Percentiles rank a stretch among this genome's conserved stretches.
These are phyloP conservation scores for Sphagnum fallax DNA, from an alignment of 228 moss, liverwort and hornwort species.

Conservation along the genomic window DNA sequence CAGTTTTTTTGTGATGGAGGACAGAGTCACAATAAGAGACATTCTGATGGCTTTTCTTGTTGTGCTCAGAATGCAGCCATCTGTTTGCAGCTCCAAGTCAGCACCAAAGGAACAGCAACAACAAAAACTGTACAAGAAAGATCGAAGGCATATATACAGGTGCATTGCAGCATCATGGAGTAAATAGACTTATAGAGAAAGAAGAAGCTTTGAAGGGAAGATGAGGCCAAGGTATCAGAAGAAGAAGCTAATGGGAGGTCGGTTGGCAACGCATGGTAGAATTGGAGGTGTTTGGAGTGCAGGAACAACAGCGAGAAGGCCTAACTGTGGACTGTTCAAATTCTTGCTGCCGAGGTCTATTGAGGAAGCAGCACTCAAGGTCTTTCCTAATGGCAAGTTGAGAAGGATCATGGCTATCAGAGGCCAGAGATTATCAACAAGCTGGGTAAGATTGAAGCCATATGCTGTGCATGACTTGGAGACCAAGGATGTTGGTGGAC, in stretches of 20 bases:
- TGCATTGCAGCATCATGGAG: too few species aligned
- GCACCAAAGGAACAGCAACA: too few species aligned
- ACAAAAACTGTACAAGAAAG: too few species aligned
- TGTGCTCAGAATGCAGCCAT: too few species aligned
- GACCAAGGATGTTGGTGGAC: background rate
- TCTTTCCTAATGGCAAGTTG: background rate
- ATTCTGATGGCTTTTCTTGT: too few species aligned
- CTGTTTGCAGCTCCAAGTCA: too few species aligned
- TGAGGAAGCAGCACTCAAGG: background rate
- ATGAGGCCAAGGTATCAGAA: background rate
- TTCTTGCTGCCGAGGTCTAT: background rate
- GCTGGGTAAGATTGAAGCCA: background rate
- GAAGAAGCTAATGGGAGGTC: background rate
- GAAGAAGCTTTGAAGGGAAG: background rate
- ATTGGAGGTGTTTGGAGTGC: background rate
- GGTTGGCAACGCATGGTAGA: background rate
- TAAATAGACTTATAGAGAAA: too few species aligned
- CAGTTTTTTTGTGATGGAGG: too few species aligned
- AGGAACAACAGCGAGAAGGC: background rate
- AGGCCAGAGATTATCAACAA: background rate
- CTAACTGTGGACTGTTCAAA: background rate
- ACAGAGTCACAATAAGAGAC: too few species aligned
- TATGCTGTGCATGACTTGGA: background rate
- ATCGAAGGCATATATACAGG: too few species aligned
- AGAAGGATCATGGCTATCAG: background rate